phyloP scores from a whole-genome alignment of 2,329 filamentous ascomycete genomes.

The Cercospora citrullina region DNA sequence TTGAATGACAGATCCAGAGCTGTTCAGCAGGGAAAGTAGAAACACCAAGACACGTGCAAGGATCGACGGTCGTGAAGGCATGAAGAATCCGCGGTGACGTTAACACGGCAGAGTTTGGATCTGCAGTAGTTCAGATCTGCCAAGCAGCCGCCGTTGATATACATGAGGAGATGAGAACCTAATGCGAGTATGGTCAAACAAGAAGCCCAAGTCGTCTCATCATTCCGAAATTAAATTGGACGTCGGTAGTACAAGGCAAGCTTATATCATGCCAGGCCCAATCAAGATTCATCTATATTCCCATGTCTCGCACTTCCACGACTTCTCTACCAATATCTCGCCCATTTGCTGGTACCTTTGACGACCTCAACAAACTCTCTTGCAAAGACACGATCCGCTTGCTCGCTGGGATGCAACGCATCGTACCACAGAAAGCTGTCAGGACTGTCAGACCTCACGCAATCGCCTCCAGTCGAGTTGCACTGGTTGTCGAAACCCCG shows the following conservation, averaged over 20 bases:
- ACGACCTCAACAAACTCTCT: constrained; percentile 58
- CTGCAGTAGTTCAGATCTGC: neutral
- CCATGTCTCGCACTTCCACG: neutral
- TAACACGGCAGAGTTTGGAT: neutral
- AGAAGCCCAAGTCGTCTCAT: neutral
- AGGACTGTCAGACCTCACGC: constrained; percentile 45
- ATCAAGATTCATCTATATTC: neutral
- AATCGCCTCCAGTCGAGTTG: constrained; percentile 42
- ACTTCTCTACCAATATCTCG: constrained; percentile 44
- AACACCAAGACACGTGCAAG: neutral
- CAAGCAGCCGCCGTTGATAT: neutral
- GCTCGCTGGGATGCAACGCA: constrained; percentile 69
- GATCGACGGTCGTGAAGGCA: neutral
- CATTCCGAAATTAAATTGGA: neutral
- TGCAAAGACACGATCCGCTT: constrained; percentile 60
- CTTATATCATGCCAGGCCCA: neutral
- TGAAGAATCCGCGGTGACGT: neutral
- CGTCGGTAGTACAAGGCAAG: neutral
- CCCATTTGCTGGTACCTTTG: constrained; percentile 50
- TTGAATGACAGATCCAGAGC: neutral
- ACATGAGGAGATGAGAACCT: neutral
- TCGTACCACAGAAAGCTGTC: constrained; percentile 74
- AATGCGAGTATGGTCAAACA: neutral
- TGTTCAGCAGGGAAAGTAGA: neutral
- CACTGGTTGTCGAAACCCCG: constrained; percentile 61